These are phyloP conservation scores for Malassezia sympodialis DNA, from an alignment of 1,284 basidiomycete genomes.

Conservation along the genomic window DNA sequence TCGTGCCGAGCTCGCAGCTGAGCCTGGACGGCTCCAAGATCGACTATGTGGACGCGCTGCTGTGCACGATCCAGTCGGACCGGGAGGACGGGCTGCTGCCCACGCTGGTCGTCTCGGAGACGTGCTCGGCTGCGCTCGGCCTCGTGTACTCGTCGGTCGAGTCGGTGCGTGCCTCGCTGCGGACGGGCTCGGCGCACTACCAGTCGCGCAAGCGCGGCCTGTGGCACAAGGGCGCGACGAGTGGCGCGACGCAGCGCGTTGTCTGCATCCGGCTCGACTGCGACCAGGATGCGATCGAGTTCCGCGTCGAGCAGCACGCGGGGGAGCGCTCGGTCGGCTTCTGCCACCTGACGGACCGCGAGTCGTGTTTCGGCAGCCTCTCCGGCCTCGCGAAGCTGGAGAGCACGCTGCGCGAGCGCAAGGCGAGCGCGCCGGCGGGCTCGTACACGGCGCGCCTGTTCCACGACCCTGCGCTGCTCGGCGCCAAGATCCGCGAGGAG, in stretches of 20 bases:
- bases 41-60: constrained; percentile 36
- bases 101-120: constrained; percentile 62
- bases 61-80: constrained; percentile 66
- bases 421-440: constrained; percentile 68
- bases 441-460: constrained; percentile 88
- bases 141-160: constrained; percentile 92
- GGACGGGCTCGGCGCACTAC: constrained; percentile 83
- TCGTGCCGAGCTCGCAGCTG: constrained; percentile 31
- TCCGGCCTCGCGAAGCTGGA: constrained; percentile 74
- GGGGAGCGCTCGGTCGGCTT: constrained; percentile 54
- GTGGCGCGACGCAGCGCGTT: constrained; percentile 82
- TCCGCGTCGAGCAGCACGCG: constrained; percentile 80
- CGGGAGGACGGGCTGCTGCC: constrained; percentile 84
- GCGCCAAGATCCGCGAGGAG: constrained; percentile 94
- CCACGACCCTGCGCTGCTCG: constrained; percentile 66
- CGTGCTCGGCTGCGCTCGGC: constrained; percentile 64
- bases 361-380: constrained; percentile 64
- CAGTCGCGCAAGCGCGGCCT: constrained; percentile 82
- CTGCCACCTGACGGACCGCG: constrained; percentile 68
- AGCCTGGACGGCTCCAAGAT: constrained; percentile 18
- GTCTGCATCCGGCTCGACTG: constrained; percentile 77
- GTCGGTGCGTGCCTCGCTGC: constrained; percentile 75
- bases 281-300: constrained; percentile 83
- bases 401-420: constrained; percentile 64
- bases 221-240: constrained; percentile 95